Evolutionary conservation across 768 basidiomycete species (phyloP), one percentile per base, ranked within the genome.

Genomic region (Hydnomerulius pinastri): DNA sequence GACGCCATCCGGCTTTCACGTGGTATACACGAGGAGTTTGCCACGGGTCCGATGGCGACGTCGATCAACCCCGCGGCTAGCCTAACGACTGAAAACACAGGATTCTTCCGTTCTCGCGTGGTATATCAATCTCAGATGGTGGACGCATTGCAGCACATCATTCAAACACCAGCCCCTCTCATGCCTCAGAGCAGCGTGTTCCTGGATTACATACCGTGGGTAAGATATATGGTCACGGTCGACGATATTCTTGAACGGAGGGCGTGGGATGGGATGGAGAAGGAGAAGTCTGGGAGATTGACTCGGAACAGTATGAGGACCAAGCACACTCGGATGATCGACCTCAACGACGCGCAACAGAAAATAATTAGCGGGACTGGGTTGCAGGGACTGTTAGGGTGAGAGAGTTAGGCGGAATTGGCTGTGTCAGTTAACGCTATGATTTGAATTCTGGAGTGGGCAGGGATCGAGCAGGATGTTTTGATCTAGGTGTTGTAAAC

Each of bases 151-250:
- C 70, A 74, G 50, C 72, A 73, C 51, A 59, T 82, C 36, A 71
- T 83, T 54, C 73, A 75, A 15, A 62, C 70, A 46, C 64, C 71
- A 17, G 64, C 69, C 24, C 69, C 77, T 46, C 52, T 74, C 36
- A 69, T 80, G 61, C 75, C 78, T 11, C 72, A 77, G 41, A 60
- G 62, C 17, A 69, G 71, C 32, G 67, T 87, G 51, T 77, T 79
- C 59, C 64, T 85, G 61, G 89, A 95, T 41, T 88, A 90, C 68
- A 70, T 81, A 57, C 86, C 92, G 27, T 79, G 77, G 68, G 71
- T 92, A 42, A 74, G 85, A 51, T 61, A 71, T 51, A 87, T 95
- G 65, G 81, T 88, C 33, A 67, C 50, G 23, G 77, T 70, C 30
- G 92, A 96, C 55, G 90, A 92, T 53, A 48, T 39, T 35, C 56